Evolutionary conservation across 179 eudicot genomes (phyloP), one percentile per base, ranked within the genome.

Genomic region (Sideroxylon spinosum): DNA sequence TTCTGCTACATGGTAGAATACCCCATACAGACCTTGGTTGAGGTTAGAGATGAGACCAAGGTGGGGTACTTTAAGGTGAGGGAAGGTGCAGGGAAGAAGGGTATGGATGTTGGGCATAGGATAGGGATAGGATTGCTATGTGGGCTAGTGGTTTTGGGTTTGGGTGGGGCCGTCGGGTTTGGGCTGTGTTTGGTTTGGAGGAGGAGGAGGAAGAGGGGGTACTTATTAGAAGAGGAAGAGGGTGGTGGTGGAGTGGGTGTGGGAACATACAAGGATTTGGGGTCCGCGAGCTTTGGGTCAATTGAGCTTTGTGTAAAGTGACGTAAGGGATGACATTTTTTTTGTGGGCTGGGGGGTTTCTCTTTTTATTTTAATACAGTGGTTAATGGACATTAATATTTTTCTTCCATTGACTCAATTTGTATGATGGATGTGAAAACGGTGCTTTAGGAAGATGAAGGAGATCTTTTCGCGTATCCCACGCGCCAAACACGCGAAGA

Each of bases 51-150:
- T 81, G 90, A 84, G 68, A 80, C 81, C 8, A 95, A 89, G 77
- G 22, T 87, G 87, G 98, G 97, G 9, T 95, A 89, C 77, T 95
- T 95, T 81, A 95, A 95, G 86, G 83, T 91, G 83, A 74, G 88
- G 84, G 91, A 85, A 80, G 87, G 87, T 86, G 81, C 73, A 79
- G 84, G 79, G 82, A 87, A 80, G 81, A 89, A 74, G 77, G 83
- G 61, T 64, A 73, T 25, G 63, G 71, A 59, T 52, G 72, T 60
- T 19, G 84, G 87, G 63, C 26, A 86, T 25, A 85, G 87, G 48
- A 76, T 85, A 56, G 91, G 90, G 22, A 78, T 92, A 57, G 95
- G 89, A 61, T 19, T 94, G 9, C 52, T 94, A 53, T 84, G 85
- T 78, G 94, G 84, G 81, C n/a, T n/a, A n/a, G 91, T 74, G 9